Evolutionary conservation across 345 rosid genomes (phyloP), one percentile per base, ranked within the genome.

Genomic region (Alliaria petiolata): DNA sequence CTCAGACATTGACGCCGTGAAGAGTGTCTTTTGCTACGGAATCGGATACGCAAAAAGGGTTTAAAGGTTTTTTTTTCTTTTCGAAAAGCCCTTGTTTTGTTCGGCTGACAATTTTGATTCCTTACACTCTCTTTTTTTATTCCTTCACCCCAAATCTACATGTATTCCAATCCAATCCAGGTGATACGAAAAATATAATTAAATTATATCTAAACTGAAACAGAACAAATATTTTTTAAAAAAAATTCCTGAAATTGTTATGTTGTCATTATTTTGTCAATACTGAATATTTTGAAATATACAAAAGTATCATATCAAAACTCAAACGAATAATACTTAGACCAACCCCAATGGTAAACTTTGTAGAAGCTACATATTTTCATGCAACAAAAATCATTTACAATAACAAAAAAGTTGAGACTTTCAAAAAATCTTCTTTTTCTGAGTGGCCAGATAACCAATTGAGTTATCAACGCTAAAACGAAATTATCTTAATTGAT

Each of bases 11-110:
- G 45, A 54, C 46, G 63, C 66, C 22, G 65, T 9, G 51, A 20
- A 28, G 44, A 65, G 59, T 56, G 73, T 52, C 8, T 44, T 58
- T 61, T 44, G 54, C 45, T 28, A 35, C 28, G 65, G 75, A 76
- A 67, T 67, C 56, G 46, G 78, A 74, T 67, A 31, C 71, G 43
- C 68, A 5, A 25, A 36, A 65, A 66, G 61, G 78, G 72, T 66
- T 74, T 57, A 67, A 75, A 54, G n/a, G n/a, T 40, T 39, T 25
- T n/a, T 73, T 47, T 53, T 67, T n/a, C n/a, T 33, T 10, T 28
- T 13, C 34, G 8, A 35, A 57, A 65, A 65, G 28, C 35, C 67
- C 62, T 20, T 46, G 0, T 12, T 40, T 31, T 34, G 30, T 15
- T 28, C 30, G 53, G 72, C 33, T 66, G 19, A 39, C 54, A 33